Evolutionary conservation across 2,329 filamentous ascomycete species (phyloP).

Genomic region (Trichoderma lentiforme): DNA sequence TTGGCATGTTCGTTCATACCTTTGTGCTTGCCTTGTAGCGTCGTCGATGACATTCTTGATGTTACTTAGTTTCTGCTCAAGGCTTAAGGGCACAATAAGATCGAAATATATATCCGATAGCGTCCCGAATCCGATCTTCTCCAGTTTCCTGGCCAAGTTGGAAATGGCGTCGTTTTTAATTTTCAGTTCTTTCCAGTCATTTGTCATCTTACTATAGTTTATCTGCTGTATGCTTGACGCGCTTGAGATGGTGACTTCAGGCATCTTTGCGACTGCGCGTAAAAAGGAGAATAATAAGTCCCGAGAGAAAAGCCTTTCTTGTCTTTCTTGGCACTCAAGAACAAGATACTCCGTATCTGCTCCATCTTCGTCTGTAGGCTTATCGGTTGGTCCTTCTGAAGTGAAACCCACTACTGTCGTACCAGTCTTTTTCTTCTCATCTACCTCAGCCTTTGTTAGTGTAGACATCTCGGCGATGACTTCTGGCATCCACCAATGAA

Average conservation of each 20-base stretch:
- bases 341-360: not conserved
- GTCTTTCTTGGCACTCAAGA: not conserved
- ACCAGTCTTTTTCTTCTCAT: not conserved
- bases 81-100: not conserved
- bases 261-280: conserved; percentile 24
- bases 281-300: conserved; percentile 32
- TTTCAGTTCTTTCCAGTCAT: not conserved
- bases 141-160: not conserved
- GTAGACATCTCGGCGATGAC: too few relatives aligned
- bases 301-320: conserved; percentile 23
- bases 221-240: not conserved
- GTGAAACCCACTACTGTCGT: not conserved
- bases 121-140: not conserved
- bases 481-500: conserved; percentile 8
- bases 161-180: not conserved
- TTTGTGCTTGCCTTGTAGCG: not conserved
- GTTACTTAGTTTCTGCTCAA: not conserved
- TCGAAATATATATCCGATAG: not conserved
- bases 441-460: too few relatives aligned
- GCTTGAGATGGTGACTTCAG: conserved; percentile 1
- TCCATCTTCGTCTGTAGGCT: too few relatives aligned
- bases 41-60: not conserved
- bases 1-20: not conserved
- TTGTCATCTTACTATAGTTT: not conserved
- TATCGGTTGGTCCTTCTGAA: too few relatives aligned